A percentile compares a stretch with the other conserved stretches of the same genome.
Evolutionary conservation across 2,329 filamentous ascomycete species (phyloP).

Genomic region (Diaporthe sp.): DNA sequence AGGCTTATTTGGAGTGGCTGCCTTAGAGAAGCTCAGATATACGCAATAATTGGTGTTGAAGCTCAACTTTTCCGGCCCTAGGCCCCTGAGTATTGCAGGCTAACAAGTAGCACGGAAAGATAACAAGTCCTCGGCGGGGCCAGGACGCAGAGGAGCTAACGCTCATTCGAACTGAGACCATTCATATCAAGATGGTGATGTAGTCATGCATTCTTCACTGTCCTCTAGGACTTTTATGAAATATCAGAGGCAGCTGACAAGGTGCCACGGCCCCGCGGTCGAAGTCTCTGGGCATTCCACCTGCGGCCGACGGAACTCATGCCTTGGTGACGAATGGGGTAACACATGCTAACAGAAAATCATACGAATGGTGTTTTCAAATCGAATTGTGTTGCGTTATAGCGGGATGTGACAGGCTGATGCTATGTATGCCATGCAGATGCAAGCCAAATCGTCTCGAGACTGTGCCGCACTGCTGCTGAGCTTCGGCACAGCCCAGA

Average conservation of each 20-base stretch:
- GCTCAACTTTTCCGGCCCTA: not conserved
- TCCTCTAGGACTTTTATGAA: not conserved
- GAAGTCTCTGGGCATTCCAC: not conserved
- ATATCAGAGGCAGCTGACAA: not conserved
- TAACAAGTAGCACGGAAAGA: not conserved
- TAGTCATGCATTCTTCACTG: no score
- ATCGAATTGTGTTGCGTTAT: not conserved
- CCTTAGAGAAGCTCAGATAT: no score
- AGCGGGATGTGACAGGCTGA: no score
- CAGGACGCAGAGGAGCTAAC: no score
- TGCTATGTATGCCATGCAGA: not conserved
- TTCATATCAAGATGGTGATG: not conserved
- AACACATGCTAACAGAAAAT: not conserved
- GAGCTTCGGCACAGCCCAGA: not conserved
- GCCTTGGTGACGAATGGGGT: not conserved
- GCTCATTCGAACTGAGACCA: no score
- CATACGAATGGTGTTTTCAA: not conserved
- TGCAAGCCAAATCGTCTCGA: not conserved
- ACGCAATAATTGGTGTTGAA: not conserved
- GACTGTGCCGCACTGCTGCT: not conserved
- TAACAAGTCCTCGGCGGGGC: no score
- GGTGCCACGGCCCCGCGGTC: no score
- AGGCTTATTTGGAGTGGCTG: no score
- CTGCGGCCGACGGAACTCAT: not conserved
- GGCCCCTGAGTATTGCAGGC: not conserved